Percentiles rank a stretch among this genome's conserved stretches.
Conservation (phyloP, 805 yeast genomes). For the Kodamaea restingae region DNA sequence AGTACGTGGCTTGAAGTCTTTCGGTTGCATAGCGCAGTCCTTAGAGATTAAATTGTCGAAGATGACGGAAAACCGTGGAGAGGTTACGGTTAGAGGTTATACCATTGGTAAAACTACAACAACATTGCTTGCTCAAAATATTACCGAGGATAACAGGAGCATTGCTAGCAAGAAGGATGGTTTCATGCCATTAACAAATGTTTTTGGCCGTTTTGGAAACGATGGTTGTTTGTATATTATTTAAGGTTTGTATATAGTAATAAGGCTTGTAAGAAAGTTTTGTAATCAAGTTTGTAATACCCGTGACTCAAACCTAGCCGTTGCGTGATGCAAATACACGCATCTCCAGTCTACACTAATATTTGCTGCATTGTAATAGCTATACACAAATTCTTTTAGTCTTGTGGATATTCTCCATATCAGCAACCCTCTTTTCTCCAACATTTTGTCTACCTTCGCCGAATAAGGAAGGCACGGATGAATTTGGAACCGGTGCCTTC, state of each 20-base stretch:
- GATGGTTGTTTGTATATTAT: constrained; percentile 67
- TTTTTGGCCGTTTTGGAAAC: constrained; percentile 57
- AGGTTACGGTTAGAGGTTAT: constrained; percentile 59
- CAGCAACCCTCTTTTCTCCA: constrained; percentile 10
- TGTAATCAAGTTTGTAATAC: too few relatives aligned
- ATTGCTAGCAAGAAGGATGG: constrained; percentile 28
- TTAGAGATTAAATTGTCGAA: constrained; percentile 51
- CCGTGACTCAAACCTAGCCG: too few relatives aligned
- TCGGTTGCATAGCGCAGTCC: constrained; percentile 59
- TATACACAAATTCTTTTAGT: constrained; percentile 6
- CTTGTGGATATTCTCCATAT: neutral
- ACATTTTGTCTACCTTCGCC: neutral
- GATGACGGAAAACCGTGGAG: constrained; percentile 40
- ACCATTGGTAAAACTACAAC: constrained; percentile 50
- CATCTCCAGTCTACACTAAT: too few relatives aligned
- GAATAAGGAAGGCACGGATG: constrained; percentile 5
- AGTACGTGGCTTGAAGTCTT: constrained; percentile 28
- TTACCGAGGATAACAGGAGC: constrained; percentile 20
- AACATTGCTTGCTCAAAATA: constrained; percentile 8
- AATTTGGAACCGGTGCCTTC: constrained; percentile 6
- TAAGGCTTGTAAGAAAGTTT: neutral
- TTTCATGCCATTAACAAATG: constrained; percentile 43
- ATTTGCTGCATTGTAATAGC: too few relatives aligned
- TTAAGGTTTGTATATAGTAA: constrained; percentile 4
- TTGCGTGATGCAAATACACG: too few relatives aligned